Conservation (phyloP, 2,329 filamentous ascomycete genomes). For the Keithomyces neogunnii region DNA sequence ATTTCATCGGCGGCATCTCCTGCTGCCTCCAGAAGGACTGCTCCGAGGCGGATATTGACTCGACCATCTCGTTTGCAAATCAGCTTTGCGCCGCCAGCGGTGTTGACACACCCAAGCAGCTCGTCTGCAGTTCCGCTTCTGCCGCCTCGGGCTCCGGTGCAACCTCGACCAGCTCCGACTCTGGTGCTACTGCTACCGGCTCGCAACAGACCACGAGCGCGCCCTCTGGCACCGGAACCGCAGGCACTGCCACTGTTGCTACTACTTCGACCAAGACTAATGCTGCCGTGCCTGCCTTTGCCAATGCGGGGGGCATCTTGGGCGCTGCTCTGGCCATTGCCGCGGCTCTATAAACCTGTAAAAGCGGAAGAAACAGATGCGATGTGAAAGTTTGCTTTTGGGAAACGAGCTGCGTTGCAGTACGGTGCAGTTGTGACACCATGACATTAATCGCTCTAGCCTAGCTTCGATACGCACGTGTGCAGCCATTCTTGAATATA, state of each 20-base stretch:
- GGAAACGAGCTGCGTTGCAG: background rate
- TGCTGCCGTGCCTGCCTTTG: slow-evolving; percentile 1
- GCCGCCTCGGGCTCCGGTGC: slow-evolving; percentile 7
- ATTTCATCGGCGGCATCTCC: slow-evolving; percentile 31
- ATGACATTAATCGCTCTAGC: no score
- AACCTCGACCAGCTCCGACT: slow-evolving; percentile 1
- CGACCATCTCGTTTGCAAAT: slow-evolving; percentile 28
- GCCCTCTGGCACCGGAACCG: slow-evolving; percentile 6
- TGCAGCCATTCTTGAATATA: no score
- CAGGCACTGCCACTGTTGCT: background rate
- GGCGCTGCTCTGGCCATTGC: slow-evolving; percentile 4
- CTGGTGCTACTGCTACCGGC: background rate
- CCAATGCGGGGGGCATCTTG: slow-evolving; percentile 3
- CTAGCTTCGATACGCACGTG: no score
- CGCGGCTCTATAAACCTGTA: slow-evolving; percentile 1
- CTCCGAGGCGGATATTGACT: slow-evolving; percentile 20
- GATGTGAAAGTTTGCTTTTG: background rate
- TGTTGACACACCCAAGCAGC: slow-evolving; percentile 26
- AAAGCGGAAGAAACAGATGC: no score
- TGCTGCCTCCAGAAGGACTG: slow-evolving; percentile 32
- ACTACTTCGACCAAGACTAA: slow-evolving; percentile 5
- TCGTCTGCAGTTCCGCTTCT: slow-evolving; percentile 23
- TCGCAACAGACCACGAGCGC: background rate
- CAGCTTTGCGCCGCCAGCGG: slow-evolving; percentile 28
- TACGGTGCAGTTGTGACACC: no score